phyloP scores from a whole-genome alignment of 805 yeast species.

The Candida yuanshanica region DNA sequence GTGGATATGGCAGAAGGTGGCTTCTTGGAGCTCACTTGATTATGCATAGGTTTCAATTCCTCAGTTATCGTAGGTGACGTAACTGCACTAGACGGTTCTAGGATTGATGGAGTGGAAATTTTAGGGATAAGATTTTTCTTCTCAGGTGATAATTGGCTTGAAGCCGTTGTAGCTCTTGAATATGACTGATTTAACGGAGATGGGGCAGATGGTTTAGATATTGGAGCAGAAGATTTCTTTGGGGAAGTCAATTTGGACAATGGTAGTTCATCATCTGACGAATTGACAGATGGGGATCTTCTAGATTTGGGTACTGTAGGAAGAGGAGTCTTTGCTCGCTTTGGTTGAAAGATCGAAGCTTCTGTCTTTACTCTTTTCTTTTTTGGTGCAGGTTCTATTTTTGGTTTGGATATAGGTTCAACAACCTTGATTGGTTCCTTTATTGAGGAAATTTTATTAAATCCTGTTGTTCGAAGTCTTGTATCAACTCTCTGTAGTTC shows the following conservation, averaged over 20 bases:
- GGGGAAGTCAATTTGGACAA: conserved; percentile 9
- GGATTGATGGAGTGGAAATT: not conserved
- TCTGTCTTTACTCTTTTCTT: conserved; percentile 14
- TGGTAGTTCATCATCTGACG: conserved; percentile 15
- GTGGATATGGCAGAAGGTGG: conserved; percentile 17
- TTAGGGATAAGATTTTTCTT: not conserved
- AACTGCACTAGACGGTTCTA: not conserved
- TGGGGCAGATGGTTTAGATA: conserved; percentile 10
- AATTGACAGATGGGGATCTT: conserved; percentile 1
- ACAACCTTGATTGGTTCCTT: not conserved
- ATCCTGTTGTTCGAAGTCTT: conserved; percentile 7
- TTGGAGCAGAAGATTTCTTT: conserved; percentile 1
- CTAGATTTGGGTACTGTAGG: conserved; percentile 8
- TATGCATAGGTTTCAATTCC: not conserved
- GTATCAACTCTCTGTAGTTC: conserved; percentile 15
- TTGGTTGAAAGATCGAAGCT: conserved; percentile 22
- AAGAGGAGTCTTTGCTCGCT: conserved; percentile 16
- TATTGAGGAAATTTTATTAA: conserved; percentile 1
- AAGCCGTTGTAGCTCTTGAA: conserved; percentile 8
- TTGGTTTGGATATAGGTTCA: not conserved
- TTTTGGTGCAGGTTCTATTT: conserved; percentile 1
- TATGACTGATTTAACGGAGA: conserved; percentile 9
- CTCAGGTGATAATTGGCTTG: conserved; percentile 22
- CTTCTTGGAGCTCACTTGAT: conserved; percentile 14
- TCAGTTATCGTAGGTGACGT: not conserved